phyloP scores from a whole-genome alignment of 192 early-diverging fungal species.

The Funneliformis geosporum region DNA sequence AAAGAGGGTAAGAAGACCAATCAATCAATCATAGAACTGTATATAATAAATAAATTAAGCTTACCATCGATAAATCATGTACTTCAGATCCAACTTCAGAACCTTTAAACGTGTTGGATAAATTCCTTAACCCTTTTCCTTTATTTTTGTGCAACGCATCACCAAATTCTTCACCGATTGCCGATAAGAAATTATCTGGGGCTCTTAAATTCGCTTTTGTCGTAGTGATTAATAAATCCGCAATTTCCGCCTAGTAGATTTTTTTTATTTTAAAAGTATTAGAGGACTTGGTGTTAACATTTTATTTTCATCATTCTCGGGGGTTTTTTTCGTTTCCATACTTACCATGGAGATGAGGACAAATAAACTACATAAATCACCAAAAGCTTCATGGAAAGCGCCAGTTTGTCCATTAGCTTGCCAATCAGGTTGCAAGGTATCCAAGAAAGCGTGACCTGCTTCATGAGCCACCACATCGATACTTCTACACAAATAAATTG shows the following conservation, averaged over 20 bases:
- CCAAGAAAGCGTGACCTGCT: background rate
- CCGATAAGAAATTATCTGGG: background rate
- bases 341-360: background rate
- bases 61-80: conserved; percentile 7
- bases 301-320: no score
- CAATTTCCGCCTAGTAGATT: background rate
- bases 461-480: conserved; percentile 16
- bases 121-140: conserved; percentile 19
- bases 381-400: conserved; percentile 17
- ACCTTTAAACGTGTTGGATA: background rate
- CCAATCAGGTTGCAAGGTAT: conserved; percentile 2
- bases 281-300: no score
- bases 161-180: conserved; percentile 14
- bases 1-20: background rate
- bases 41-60: background rate
- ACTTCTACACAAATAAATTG: conserved; percentile 6
- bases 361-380: conserved; percentile 13
- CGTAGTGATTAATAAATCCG: background rate
- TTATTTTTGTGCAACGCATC: background rate
- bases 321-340: background rate
- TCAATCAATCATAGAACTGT: background rate
- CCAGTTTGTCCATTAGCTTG: background rate
- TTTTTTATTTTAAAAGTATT: background rate
- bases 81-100: background rate
- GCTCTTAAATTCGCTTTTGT: background rate